These are phyloP conservation scores for Dalechampia spathulata DNA, from an alignment of 441 rosid genomes.

Conservation along the genomic window DNA sequence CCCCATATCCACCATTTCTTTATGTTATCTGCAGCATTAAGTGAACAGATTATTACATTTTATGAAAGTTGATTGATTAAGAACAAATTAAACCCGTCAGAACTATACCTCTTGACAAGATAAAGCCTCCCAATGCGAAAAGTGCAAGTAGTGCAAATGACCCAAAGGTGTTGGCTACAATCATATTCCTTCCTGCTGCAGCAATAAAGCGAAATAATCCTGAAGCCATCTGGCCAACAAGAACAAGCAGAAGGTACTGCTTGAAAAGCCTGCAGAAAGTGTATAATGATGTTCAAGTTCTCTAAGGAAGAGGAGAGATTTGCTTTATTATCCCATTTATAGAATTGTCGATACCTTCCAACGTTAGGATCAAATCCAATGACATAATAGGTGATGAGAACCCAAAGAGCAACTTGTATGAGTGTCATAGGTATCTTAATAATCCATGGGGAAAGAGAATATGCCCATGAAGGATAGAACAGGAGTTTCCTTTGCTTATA, in stretches of 20 bases:
- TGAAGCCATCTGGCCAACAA: conserved; percentile 61
- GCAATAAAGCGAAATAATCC: conserved; percentile 58
- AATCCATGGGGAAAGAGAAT: conserved; percentile 68
- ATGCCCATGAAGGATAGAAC: conserved; percentile 77
- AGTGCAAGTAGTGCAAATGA: conserved; percentile 48
- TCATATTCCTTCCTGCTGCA: conserved; percentile 55
- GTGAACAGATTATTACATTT: neutral
- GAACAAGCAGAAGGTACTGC: conserved; percentile 54
- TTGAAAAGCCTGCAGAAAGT: conserved; percentile 51
- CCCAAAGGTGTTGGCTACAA: conserved; percentile 73
- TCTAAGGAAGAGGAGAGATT: neutral
- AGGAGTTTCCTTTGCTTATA: conserved; percentile 72
- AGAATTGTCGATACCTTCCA: conserved; percentile 47
- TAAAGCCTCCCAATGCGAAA: conserved; percentile 65
- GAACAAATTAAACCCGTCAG: neutral
- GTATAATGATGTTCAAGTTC: neutral
- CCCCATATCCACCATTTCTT: conserved; percentile 89
- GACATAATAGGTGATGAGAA: conserved; percentile 59
- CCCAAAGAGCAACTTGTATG: conserved; percentile 58
- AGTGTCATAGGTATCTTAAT: conserved; percentile 60
- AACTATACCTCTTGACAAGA: conserved; percentile 52
- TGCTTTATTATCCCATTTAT: neutral
- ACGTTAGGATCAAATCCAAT: conserved; percentile 64
- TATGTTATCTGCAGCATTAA: conserved; percentile 34
- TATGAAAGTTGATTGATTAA: neutral